Evolutionary conservation across 2,329 filamentous ascomycete species (phyloP).

Genomic region (Hortaea werneckii): DNA sequence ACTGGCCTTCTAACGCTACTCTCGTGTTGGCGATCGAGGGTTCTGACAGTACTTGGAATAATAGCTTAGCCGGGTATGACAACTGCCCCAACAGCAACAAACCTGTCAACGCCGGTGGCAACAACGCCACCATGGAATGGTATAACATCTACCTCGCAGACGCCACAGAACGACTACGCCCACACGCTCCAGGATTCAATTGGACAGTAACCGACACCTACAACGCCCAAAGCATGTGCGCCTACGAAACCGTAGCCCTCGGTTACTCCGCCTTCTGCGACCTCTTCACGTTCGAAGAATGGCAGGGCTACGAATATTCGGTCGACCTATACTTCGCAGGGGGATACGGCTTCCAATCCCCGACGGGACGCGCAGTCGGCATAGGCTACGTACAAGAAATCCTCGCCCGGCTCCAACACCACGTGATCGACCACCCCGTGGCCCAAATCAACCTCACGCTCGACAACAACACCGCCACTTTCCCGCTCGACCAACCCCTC

Average conservation of each 20-base stretch:
- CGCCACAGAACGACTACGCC: conserved; percentile 50
- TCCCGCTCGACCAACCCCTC: conserved; percentile 61
- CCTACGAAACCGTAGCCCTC: conserved; percentile 68
- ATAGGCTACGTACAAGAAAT: conserved; percentile 65
- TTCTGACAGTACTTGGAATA: conserved; percentile 1
- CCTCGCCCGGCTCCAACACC: conserved; percentile 56
- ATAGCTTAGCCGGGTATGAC: conserved; percentile 1
- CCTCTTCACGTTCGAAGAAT: conserved; percentile 66
- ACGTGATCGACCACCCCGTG: conserved; percentile 36
- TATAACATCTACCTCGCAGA: conserved; percentile 53
- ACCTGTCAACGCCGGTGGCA: conserved; percentile 38
- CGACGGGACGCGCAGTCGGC: conserved; percentile 60
- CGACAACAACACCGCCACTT: conserved; percentile 56
- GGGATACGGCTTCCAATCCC: conserved; percentile 52
- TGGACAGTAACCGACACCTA: conserved; percentile 57
- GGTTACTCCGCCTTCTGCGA: conserved; percentile 66
- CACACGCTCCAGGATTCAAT: conserved; percentile 32
- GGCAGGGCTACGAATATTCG: conserved; percentile 61
- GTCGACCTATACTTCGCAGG: conserved; percentile 49
- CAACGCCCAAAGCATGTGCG: conserved; percentile 61
- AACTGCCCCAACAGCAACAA: conserved; percentile 4
- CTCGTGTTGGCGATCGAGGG: conserved; percentile 10
- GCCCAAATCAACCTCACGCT: conserved; percentile 55
- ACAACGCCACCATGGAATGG: conserved; percentile 50
- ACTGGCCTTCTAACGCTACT: conserved; percentile 49